phyloP scores from a whole-genome alignment of 1,139 yeast species.

The Oligophagozyma castellii region DNA sequence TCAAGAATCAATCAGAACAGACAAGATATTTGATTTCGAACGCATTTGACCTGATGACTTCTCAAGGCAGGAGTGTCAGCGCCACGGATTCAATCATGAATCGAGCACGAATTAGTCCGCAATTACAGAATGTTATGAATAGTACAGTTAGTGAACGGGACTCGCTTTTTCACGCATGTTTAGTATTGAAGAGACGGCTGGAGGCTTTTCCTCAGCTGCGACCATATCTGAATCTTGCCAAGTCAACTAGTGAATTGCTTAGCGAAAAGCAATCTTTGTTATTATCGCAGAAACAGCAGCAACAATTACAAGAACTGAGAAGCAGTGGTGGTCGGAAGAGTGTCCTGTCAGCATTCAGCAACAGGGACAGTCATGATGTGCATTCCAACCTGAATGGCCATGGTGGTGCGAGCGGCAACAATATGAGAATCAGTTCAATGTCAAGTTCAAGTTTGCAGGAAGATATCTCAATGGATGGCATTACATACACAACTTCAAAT shows the following conservation, averaged over 20 bases:
- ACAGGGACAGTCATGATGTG: constrained; percentile 11
- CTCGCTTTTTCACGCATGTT: constrained; percentile 64
- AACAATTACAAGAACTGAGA: constrained; percentile 7
- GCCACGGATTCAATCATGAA: too few relatives aligned
- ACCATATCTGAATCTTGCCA: constrained; percentile 52
- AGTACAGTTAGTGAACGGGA: constrained; percentile 51
- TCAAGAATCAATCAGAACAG: too few relatives aligned
- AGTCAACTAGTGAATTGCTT: constrained; percentile 47
- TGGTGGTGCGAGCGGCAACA: constrained; percentile 7
- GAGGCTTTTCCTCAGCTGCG: constrained; percentile 56
- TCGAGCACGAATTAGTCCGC: constrained; percentile 3
- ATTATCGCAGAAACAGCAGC: constrained; percentile 30
- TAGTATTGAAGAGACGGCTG: constrained; percentile 42
- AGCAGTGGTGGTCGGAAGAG: constrained; percentile 6
- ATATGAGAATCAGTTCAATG: constrained; percentile 16
- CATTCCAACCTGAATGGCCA: too few relatives aligned
- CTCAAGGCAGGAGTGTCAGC: background rate
- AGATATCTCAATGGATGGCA: constrained; percentile 13
- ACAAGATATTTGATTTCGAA: too few relatives aligned
- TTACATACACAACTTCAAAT: constrained; percentile 12
- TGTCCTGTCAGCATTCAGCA: constrained; percentile 3
- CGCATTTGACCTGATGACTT: constrained; percentile 6
- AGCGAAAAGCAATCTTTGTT: constrained; percentile 64
- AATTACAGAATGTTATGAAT: constrained; percentile 35
- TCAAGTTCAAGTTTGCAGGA: constrained; percentile 15